Conservation (phyloP, 2,329 filamentous ascomycete species). For the Verticillium albo-atrum region DNA sequence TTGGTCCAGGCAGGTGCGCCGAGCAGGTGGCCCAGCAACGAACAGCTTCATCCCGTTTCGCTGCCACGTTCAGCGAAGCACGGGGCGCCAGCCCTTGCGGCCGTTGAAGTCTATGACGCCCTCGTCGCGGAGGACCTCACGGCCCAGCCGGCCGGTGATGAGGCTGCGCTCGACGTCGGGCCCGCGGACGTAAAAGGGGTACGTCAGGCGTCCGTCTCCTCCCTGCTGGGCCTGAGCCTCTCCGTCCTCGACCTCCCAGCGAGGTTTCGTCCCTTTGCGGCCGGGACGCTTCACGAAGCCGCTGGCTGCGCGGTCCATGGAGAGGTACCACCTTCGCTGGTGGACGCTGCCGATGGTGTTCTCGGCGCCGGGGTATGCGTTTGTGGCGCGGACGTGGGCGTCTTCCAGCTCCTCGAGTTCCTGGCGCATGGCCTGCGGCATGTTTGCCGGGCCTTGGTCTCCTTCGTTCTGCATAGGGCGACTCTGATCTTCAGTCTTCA, state of each 20-base stretch:
- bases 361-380: constrained; percentile 61
- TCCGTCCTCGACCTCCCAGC: constrained; percentile 8
- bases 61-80: constrained; percentile 26
- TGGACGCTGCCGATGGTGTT: constrained; percentile 65
- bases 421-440: constrained; percentile 29
- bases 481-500: background rate
- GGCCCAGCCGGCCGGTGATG: constrained; percentile 56
- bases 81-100: constrained; percentile 55
- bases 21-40: too few relatives aligned
- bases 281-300: constrained; percentile 45
- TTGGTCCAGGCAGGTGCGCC: too few relatives aligned
- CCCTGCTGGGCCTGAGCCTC: constrained; percentile 1
- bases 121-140: constrained; percentile 58
- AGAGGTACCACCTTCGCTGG: constrained; percentile 63
- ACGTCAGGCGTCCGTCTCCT: constrained; percentile 28
- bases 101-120: constrained; percentile 51
- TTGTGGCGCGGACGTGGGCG: constrained; percentile 50
- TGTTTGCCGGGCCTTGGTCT: constrained; percentile 2
- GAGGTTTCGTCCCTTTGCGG: constrained; percentile 14
- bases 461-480: background rate
- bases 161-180: constrained; percentile 60
- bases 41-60: background rate
- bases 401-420: constrained; percentile 44
- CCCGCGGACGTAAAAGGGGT: constrained; percentile 59
- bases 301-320: constrained; percentile 53